Conservation (phyloP, 108 stramenopile genomes). For the Conticribra guillardii region DNA sequence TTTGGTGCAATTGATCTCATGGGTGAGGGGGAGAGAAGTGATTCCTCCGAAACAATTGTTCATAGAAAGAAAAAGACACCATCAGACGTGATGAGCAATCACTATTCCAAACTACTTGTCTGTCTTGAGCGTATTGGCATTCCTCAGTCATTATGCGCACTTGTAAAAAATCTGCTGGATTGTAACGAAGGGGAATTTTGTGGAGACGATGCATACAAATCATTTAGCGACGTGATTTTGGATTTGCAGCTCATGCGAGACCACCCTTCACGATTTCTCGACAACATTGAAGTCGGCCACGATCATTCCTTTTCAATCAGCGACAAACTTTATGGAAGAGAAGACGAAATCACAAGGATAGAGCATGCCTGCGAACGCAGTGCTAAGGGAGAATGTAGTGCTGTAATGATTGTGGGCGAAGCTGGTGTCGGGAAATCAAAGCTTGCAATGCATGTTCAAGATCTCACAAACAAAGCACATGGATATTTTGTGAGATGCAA, state of each 20-base stretch:
- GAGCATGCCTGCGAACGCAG: slow-evolving; percentile 11
- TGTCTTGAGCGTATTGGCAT: slow-evolving; percentile 15
- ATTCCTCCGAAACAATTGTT: no score
- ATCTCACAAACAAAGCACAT: slow-evolving; percentile 2
- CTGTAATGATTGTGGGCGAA: slow-evolving; percentile 15
- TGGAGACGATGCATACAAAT: slow-evolving; percentile 32
- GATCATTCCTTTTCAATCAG: not conserved
- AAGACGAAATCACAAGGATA: slow-evolving; percentile 6
- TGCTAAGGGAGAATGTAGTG: not conserved
- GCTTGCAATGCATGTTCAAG: slow-evolving; percentile 13
- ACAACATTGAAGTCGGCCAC: slow-evolving; percentile 4
- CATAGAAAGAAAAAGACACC: no score
- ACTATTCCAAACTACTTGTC: not conserved
- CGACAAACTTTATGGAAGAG: slow-evolving; percentile 31
- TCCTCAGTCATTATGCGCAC: slow-evolving; percentile 14
- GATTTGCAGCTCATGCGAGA: slow-evolving; percentile 29
- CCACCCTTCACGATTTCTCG: slow-evolving; percentile 31
- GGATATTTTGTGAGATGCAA: slow-evolving; percentile 30
- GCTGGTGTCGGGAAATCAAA: slow-evolving; percentile 36
- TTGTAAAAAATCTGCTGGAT: slow-evolving; percentile 21
- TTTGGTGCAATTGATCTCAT: no score
- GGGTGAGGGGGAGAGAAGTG: no score
- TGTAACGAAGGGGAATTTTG: slow-evolving; percentile 6
- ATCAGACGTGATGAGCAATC: no score
- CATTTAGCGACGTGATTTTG: slow-evolving; percentile 16